Evolutionary conservation across 2,329 filamentous ascomycete species (phyloP), one percentile per base, ranked within the genome.

Genomic region (Orbilia oligospora): DNA sequence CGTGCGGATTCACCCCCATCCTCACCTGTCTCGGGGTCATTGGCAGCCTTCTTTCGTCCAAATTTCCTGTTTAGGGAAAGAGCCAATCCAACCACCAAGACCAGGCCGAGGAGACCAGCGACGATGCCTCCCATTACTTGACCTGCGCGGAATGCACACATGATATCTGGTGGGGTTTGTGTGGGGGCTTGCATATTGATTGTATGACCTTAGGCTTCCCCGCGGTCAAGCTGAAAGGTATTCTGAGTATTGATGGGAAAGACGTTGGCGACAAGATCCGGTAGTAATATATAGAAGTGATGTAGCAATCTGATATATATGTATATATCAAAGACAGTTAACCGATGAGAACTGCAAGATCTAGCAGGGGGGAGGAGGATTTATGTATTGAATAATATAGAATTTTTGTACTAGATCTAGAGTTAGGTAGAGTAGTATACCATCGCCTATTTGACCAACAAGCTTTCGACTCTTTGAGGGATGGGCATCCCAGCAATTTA

Each of bases 41-140:
- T 46, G 5, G 44, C 18, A 4, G 41, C n/a, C 2, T 16, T 22
- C 46, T 53, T 63, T 33, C 24, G 44, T 24, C 27, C 12, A 18
- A 56, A 20, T 46, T 18, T 61, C 30, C 44, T 48, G 24, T 67
- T 30, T 16, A 77, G 27, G 22, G 51, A 66, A 2, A 71, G 12
- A 16, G 51, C 20, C 5, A 71, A 3, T 14, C 48, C 30, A 9
- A 66, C 20, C 4, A 58, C 46, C 5, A 71, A 6, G 5, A 20
- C 12, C 9, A 77, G 51, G 12, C 58, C 67, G 14, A 64, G 18
- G 12, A 71, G n/a, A 0, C 51, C 61, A 0, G 49, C 67, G 10
- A 70, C 14, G 10, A 77, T 41, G 16, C 67, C 73, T 9, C 58
- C 73, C 14, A 76, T 58, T 20, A 77, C 65, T 8, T 67, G 66